Evolutionary conservation across 2,329 filamentous ascomycete genomes (phyloP).

Genomic region (Dactylellina parvicollis): DNA sequence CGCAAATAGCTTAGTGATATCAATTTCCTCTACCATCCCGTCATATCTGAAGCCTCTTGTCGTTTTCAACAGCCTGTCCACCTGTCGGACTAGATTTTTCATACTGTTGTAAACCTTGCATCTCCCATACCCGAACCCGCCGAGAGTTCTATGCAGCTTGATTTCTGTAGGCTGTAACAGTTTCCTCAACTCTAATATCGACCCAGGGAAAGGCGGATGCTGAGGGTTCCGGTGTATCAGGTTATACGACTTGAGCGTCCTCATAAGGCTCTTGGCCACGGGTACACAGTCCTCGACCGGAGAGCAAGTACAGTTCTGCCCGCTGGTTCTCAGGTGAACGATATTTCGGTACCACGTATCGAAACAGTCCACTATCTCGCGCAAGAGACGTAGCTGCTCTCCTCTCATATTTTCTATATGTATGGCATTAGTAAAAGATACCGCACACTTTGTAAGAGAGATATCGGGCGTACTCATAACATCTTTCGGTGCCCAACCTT

Average conservation of each 20-base stretch:
- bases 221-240: constrained; percentile 3
- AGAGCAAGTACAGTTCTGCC: constrained; percentile 27
- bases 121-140: constrained; percentile 20
- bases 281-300: constrained; percentile 25
- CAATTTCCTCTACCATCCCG: constrained; percentile 9
- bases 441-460: background rate
- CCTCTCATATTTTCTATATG: constrained; percentile 23
- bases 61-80: constrained; percentile 10
- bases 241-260: background rate
- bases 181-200: constrained; percentile 13
- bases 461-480: constrained; percentile 13
- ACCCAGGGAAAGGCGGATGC: background rate
- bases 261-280: constrained; percentile 3
- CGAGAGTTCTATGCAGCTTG: background rate
- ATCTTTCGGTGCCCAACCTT: constrained; percentile 23
- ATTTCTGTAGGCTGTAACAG: constrained; percentile 19
- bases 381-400: constrained; percentile 6
- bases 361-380: background rate
- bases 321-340: constrained; percentile 16
- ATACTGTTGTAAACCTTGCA: constrained; percentile 39
- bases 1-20: background rate
- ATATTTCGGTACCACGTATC: constrained; percentile 24
- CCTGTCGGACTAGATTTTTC: constrained; percentile 10
- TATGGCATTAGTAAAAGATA: background rate
- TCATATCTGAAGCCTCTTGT: constrained; percentile 20